Evolutionary conservation across 176 grass and related monocot genomes (phyloP), one percentile per base, ranked within the genome.

Genomic region (Neostapfia colusana): DNA sequence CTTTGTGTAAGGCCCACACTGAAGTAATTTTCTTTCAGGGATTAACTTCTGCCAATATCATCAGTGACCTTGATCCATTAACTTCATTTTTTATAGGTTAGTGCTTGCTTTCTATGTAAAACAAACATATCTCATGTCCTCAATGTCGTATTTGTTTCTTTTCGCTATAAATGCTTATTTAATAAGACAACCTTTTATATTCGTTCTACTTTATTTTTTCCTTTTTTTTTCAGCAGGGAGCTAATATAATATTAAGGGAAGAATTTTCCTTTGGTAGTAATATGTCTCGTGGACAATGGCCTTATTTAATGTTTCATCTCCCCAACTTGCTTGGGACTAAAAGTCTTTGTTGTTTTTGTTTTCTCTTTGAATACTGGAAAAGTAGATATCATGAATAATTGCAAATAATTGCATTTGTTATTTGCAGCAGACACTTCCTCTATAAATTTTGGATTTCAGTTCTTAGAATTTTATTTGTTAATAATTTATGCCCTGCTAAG

Each of bases 231-330:
- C 14, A 79, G 25, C 48, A 0, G 40, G 75, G 3, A 74, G 57
- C 26, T 79, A 79, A 78, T 67, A 1, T 45, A 67, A 42, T 43
- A 50, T 78, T 46, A 17, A 41, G 6, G 42, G 62, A 26, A 28
- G 20, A 65, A 8, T 41, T 73, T 59, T 80, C 13, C 18, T 69
- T 48, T 10, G 42, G 24, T 34, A 69, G 13, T 24, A 57, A 42
- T 53, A 48, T 39, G 34, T 63, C 15, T 65, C 70, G 45, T 54
- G 39, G 9, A 62, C 1, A 16, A 56, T 81, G 39, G 2, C 18
- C 66, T 72, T 77, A 1, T 39, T 39, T 59, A 51, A n/a, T 55
- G 8, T 42, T 24, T 13, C 11, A 14, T 45, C 13, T 48, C 13
- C 45, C 13, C 11, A 48, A 48, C 45, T 48, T 48, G 45, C 13